Evolutionary conservation across 495 filamentous ascomycete species (phyloP), one percentile per base, ranked within the genome.

Genomic region (Halenospora varia): DNA sequence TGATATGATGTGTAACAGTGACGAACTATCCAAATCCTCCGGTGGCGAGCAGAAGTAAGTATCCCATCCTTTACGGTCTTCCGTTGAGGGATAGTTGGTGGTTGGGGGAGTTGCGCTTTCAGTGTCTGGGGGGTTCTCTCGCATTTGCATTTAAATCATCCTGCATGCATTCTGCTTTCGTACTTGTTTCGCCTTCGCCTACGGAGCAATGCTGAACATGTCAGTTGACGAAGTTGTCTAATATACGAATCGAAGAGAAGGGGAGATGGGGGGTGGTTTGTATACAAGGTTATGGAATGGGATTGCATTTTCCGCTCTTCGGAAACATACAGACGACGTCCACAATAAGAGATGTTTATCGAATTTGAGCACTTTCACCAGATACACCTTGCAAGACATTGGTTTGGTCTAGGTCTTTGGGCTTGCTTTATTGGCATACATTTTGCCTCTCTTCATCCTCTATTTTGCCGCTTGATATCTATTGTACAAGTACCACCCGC

Each of bases 41-140:
- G 84, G 84, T 45, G 87, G 84, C 65, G 86, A 89, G 76, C 76
- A 89, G 61, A 89, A 92, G 73, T 91, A 85, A 70, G 55, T 46
- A 53, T 62, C 42, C 25, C n/a, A 18, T 53, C 46, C 29, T 4
- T 49, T 10, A 49, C 18, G 8, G 23, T 10, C 3, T 24, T 13
- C 8, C 6, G 19, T 23, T 25, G 10, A 10, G 47, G 47, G 47
- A 10, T 49, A 10, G 18, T 3, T 3, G 10, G 23, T 24, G 10
- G 19, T 24, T 25, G 44, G 44, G 18, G 44, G 35, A 40, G 8
- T 47, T 8, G 6, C 19, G 18, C n/a, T n/a, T n/a, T n/a, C n/a
- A n/a, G n/a, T n/a, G n/a, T n/a, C n/a, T n/a, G n/a, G n/a, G n/a
- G n/a, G n/a, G n/a, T n/a, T n/a, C n/a, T n/a, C n/a, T n/a, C n/a